phyloP scores from a whole-genome alignment of 345 rosid species.

The Noccaea bulbosa region DNA sequence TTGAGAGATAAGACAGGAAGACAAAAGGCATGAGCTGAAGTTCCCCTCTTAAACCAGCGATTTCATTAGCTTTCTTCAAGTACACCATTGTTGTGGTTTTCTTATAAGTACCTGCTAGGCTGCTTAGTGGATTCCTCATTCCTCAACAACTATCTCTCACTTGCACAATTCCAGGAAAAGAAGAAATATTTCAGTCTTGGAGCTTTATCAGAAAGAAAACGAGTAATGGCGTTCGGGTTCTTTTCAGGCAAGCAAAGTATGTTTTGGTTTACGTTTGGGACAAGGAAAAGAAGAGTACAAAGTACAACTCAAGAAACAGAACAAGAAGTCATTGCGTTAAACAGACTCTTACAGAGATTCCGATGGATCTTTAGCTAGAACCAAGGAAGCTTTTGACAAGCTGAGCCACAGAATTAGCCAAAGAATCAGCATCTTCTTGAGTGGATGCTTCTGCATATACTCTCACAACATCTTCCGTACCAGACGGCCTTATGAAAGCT shows the following conservation, averaged over 20 bases:
- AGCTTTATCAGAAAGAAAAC: constrained; percentile 12
- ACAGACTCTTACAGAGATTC: constrained; percentile 21
- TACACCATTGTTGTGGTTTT: constrained; percentile 16
- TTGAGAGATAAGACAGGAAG: constrained; percentile 7
- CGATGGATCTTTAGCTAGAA: constrained; percentile 28
- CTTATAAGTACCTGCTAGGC: constrained; percentile 22
- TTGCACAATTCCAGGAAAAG: neutral
- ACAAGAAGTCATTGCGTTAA: neutral
- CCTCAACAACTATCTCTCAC: constrained; percentile 18
- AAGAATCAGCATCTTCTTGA: constrained; percentile 75
- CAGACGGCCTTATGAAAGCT: constrained; percentile 86
- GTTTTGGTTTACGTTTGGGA: constrained; percentile 3
- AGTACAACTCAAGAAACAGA: constrained; percentile 13
- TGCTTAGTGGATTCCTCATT: constrained; percentile 6
- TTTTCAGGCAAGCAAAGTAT: constrained; percentile 3
- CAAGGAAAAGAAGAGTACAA: constrained; percentile 16
- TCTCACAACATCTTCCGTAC: constrained; percentile 92
- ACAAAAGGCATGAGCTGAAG: constrained; percentile 24
- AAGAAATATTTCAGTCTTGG: neutral
- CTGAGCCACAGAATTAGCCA: constrained; percentile 69
- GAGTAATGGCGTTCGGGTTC: neutral
- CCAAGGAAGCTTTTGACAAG: constrained; percentile 71
- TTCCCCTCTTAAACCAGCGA: constrained; percentile 5
- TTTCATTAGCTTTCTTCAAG: constrained; percentile 15
- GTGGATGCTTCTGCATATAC: constrained; percentile 94